These are phyloP conservation scores for Plantago major DNA, from an alignment of 257 asterid species.

Conservation along the genomic window DNA sequence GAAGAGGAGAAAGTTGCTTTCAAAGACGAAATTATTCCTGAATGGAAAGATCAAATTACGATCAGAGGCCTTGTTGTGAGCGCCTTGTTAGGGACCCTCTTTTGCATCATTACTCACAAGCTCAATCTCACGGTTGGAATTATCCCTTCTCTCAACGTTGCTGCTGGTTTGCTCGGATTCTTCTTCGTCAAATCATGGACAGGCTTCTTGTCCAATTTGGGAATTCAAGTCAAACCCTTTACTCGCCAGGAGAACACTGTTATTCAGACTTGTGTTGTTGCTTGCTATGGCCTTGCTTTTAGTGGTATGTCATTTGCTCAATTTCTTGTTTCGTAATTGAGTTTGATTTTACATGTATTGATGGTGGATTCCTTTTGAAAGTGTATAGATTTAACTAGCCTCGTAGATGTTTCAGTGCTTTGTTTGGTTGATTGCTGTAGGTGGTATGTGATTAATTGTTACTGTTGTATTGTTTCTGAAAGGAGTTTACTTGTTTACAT, in stretches of 20 bases:
- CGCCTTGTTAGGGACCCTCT: slow-evolving; percentile 73
- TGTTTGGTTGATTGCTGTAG: too few species aligned
- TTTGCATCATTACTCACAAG: slow-evolving; percentile 91
- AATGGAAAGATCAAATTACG: slow-evolving; percentile 93
- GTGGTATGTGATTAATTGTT: too few species aligned
- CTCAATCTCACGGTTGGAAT: slow-evolving; percentile 92
- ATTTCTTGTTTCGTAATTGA: neutral
- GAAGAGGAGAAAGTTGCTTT: slow-evolving; percentile 16
- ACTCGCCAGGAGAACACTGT: slow-evolving; percentile 93
- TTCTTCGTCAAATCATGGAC: slow-evolving; percentile 90
- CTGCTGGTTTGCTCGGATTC: slow-evolving; percentile 91
- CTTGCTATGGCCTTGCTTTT: slow-evolving; percentile 93
- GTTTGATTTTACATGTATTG: too few species aligned
- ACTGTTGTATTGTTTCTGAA: too few species aligned
- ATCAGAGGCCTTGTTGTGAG: slow-evolving; percentile 78
- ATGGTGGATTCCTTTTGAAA: too few species aligned
- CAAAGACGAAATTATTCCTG: slow-evolving; percentile 39
- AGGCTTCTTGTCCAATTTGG: slow-evolving; percentile 48
- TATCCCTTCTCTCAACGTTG: slow-evolving; percentile 88
- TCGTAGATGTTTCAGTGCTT: too few species aligned
- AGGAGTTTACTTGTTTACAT: too few species aligned
- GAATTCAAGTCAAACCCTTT: slow-evolving; percentile 52
- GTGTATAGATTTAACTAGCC: too few species aligned
- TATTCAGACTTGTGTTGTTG: slow-evolving; percentile 94
- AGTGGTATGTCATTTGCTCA: slow-evolving; percentile 44